Conservation (phyloP, 306 rosid genomes). For the Erythrophleum fordii region DNA sequence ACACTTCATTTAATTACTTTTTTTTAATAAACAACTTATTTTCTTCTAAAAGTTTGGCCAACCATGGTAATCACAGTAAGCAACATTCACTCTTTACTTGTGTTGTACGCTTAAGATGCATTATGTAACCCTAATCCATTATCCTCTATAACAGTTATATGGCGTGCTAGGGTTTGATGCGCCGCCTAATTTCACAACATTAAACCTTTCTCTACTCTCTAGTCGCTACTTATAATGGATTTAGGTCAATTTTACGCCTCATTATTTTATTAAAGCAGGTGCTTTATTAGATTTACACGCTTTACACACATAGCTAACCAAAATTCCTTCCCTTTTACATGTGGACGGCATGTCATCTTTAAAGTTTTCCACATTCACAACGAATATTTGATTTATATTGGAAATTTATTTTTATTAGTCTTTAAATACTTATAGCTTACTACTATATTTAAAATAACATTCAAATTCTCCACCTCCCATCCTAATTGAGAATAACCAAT, state of each 20-base stretch:
- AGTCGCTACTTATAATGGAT: not conserved
- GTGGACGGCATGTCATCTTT: not conserved
- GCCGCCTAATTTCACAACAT: not conserved
- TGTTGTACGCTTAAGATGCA: no score
- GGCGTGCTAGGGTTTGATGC: not conserved
- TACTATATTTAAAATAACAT: not conserved
- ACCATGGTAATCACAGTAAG: no score
- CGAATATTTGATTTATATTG: not conserved
- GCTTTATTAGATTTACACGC: not conserved
- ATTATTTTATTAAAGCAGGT: not conserved
- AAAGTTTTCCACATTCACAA: not conserved
- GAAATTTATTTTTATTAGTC: not conserved
- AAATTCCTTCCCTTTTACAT: not conserved
- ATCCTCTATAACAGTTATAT: no score
- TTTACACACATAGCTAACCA: not conserved
- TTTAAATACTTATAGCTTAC: not conserved
- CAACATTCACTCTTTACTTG: no score
- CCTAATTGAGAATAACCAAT: no score
- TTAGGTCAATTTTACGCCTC: not conserved
- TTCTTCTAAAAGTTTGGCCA: no score
- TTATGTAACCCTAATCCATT: no score
- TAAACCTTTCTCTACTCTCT: no score
- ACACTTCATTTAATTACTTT: no score
- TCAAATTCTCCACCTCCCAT: no score
- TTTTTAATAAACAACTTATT: no score